Base-by-base conservation (phyloP, 1,139 yeast species). In the Nakaseomyces uthaithaninus region DNA sequence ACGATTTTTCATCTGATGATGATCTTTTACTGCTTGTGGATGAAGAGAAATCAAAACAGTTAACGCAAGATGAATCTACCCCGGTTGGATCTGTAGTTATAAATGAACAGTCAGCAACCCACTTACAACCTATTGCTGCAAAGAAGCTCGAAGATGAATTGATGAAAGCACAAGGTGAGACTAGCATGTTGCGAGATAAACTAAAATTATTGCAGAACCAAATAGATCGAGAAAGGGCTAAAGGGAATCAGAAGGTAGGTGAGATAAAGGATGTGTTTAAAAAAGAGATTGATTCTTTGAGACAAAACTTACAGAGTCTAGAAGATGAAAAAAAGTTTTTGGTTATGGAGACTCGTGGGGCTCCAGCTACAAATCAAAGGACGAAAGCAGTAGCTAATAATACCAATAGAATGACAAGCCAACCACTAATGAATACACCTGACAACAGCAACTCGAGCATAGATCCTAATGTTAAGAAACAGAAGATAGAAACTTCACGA, bases 301-400 rank as follows among this genome's bases (percentile, higher is more conserved):
- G 66, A 41, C 64, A 64, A 10, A 61, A 69, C 19, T 65, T 82
- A 2, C 75, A 70, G 47, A 70, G 71, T 45, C 60, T 80, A 33
- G 83, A 79, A 52, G 86, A 80, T 51, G 93, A 84, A 51, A 75
- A 76, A 62, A 74, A 75, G 63, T 84, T 86, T 52, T 59, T 83
- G 27, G 57, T 59, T 3, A 62, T 65, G 47, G 78, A 68, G 45
- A 63, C 52, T 44, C 64, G 57, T 46, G 42, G 44, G 43, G n/a
- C 18, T 14, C 15, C 19, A 12, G 12, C 12, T 7, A 5, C 25
- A 4, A 11, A 2, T 14, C 37, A 40, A 44, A 16, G 36, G 19
- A 7, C 33, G 30, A 16, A 18, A 14, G 6, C 28, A 5, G 9
- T 14, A 10, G 14, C 12, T 10, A 17, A 12, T n/a, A 2, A 2